A percentile compares a stretch with the other conserved stretches of the same genome.
phyloP scores from a whole-genome alignment of 257 asterid genomes.

The Phtheirospermum japonicum region DNA sequence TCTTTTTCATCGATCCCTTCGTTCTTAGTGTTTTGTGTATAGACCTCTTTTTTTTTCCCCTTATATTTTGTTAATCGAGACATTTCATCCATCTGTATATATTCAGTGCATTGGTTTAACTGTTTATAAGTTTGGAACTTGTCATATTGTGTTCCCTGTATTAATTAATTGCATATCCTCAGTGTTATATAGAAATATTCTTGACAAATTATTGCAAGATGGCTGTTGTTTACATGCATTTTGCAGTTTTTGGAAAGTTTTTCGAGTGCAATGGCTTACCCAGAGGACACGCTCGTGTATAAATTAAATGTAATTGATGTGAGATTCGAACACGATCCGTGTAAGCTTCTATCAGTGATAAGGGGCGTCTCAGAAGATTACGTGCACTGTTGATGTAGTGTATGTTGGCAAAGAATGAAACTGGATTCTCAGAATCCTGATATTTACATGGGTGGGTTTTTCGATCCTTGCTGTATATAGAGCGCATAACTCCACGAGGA shows the following conservation, averaged over 20 bases:
- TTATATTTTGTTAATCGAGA: neutral
- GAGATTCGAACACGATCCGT: neutral
- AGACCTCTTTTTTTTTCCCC: neutral
- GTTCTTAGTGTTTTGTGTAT: neutral
- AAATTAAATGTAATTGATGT: neutral
- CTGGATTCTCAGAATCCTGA: too few species aligned
- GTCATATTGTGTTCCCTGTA: neutral
- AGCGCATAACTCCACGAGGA: too few species aligned
- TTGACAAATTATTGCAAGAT: neutral
- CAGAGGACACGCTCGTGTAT: neutral
- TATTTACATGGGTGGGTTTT: too few species aligned
- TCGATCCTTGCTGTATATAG: too few species aligned
- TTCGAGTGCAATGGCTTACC: neutral
- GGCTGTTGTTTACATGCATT: neutral
- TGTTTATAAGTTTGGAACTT: neutral
- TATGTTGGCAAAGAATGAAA: too few species aligned
- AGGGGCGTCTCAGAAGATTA: too few species aligned
- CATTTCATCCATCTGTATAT: too few species aligned
- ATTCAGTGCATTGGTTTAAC: too few species aligned
- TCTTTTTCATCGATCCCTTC: neutral
- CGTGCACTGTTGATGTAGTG: neutral
- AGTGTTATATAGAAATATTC: neutral
- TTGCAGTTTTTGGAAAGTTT: neutral
- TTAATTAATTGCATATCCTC: neutral
- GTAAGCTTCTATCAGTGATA: neutral